Evolutionary conservation across 2,329 filamentous ascomycete species (phyloP), one percentile per base, ranked within the genome.

Genomic region (Aschersonia sp.): DNA sequence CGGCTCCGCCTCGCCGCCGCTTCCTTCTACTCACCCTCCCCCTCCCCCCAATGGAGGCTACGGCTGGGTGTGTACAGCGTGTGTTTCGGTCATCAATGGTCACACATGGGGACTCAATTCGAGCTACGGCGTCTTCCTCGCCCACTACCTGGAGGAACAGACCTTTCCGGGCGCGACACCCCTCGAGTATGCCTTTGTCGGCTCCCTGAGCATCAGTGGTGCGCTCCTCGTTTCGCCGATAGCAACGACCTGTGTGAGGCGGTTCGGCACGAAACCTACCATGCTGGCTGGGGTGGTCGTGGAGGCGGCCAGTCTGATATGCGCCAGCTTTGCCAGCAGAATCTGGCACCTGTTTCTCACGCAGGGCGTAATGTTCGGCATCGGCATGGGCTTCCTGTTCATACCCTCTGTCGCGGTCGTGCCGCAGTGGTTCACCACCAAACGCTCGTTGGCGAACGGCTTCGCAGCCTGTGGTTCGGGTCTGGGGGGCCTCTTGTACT

Each of bases 291-390:
- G 85, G 10, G 72, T 80, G 2, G 59, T 77, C 1, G 66, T 89
- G 44, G 76, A 86, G 59, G 72, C 79, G 0, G 64, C 69, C 7
- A 79, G 77, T 29, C 73, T 89, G 50, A 74, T 88, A 43, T 77
- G 76, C 2, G 84, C 85, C 6, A 83, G 79, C 11, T 88, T 87
- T 55, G 75, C 82, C 0, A 67, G 59, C 12, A 58, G 76, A 48
- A 80, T 86, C 49, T 89, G 84, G 81, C 84, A 90, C 37, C 70
- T 92, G 1, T 80, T 88, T 49, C 71, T 90, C 0, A 76, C 73
- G 5, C 86, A 90, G 58, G 86, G 86, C 5, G 58, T 89, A 3
- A 76, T 79, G 47, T 89, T 90, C 52, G 86, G 86, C n/a, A 61
- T 82, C 29, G 85, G 84, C 4, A 82, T 90, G 73, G 85, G 85